Percentiles rank a stretch among this genome's conserved stretches.
phyloP scores from a whole-genome alignment of 2,329 filamentous ascomycete genomes.

The Colletotrichum godetiae region DNA sequence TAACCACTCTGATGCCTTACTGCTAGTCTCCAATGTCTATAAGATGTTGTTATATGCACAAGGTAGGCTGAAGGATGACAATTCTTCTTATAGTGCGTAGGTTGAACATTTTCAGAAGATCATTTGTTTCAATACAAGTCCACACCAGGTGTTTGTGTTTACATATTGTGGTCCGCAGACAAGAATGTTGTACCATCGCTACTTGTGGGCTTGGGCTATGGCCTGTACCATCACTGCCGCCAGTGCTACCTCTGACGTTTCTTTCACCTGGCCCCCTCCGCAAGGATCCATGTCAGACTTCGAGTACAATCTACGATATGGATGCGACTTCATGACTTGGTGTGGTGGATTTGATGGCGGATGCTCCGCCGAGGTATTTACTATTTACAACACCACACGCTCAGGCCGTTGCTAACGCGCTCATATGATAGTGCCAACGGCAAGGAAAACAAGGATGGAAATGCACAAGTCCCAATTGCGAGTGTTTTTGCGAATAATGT shows the following conservation, averaged over 20 bases:
- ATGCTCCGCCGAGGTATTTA: background rate
- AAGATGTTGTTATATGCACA: too few species aligned
- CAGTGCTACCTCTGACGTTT: background rate
- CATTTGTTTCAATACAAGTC: too few species aligned
- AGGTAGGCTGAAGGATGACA: too few species aligned
- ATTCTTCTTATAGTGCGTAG: too few species aligned
- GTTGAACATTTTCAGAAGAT: too few species aligned
- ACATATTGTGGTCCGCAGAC: too few species aligned
- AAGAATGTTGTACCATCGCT: background rate
- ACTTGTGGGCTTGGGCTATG: background rate
- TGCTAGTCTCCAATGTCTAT: too few species aligned
- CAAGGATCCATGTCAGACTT: background rate
- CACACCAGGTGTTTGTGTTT: too few species aligned
- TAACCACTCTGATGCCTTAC: too few species aligned
- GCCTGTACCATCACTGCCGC: background rate
- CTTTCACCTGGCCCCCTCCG: background rate
- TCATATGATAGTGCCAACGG: background rate
- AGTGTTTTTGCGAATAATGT: background rate
- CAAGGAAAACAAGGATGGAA: background rate
- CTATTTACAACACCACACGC: background rate
- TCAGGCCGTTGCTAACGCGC: too few species aligned
- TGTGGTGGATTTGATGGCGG: background rate
- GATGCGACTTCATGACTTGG: background rate
- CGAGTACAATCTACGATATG: background rate
- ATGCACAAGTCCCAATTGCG: background rate